Evolutionary conservation across 352 stramenopile species (phyloP), one percentile per base, ranked within the genome.

Genomic region (Pelagophyceae sp.): DNA sequence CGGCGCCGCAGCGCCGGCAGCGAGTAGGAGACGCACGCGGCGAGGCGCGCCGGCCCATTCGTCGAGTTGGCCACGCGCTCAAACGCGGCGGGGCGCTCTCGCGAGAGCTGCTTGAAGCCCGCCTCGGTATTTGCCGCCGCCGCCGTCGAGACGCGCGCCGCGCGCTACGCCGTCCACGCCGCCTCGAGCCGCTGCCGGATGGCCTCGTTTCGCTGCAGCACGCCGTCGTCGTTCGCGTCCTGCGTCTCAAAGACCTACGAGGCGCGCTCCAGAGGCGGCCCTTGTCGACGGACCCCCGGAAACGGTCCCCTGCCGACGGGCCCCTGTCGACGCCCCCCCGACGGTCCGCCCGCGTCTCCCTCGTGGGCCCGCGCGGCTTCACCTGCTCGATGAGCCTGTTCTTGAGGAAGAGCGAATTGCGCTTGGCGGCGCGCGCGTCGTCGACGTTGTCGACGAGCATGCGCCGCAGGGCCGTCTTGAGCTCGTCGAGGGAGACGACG

Each of bases 401-500:
- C 5, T 38, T 19, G 27, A 20, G 3, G 29, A 72, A 32, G 2
- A 72, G 35, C 11, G 6, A 3, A 5, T 38, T 19, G 35, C 17
- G 1, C 63, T 72, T 72, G 31, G 6, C 3, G 11, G 63, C 63
- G 63, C 19, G 63, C 27, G 2, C 19, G 35, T 72, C 27, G 29
- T 11, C 63, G 6, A 1, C 27, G 5, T 72, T 32, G 31, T 11
- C 35, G 6, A 72, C 63, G 63, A 72, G 29, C 11, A 27, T 19
- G 29, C 3, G 6, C 3, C 35, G 31, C 19, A 72, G 63, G 29
- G 63, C 35, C 6, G 63, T 32, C 3, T 27, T 3, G 63, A 72
- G 63, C 35, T 72, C 63, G 31, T 72, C 63, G 31, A 72, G 11
- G 6, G 63, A 45, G 31, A 72, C 63, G 63, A 72, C 63, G 63